Percentiles rank a stretch among this genome's conserved stretches.
phyloP scores from a whole-genome alignment of 495 filamentous ascomycete species.

The Podospora sp. region DNA sequence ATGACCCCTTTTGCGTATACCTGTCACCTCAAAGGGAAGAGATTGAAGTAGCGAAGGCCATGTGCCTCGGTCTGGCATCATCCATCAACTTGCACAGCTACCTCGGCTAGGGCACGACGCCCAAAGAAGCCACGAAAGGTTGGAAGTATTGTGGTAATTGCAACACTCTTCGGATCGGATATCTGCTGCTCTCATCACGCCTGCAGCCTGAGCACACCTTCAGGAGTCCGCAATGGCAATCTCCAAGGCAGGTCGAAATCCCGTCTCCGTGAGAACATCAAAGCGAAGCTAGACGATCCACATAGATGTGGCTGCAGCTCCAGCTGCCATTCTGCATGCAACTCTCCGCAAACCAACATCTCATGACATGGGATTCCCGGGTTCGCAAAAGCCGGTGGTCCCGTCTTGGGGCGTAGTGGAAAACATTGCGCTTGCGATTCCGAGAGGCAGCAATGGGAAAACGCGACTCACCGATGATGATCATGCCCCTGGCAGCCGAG shows the following conservation, averaged over 20 bases:
- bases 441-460: neutral
- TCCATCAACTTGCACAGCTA: neutral
- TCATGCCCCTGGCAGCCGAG: conserved; percentile 21
- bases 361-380: conserved; percentile 15
- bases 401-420: conserved; percentile 6
- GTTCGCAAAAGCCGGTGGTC: conserved; percentile 18
- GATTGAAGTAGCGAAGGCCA: no score
- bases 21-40: no score
- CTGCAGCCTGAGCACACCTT: neutral
- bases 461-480: conserved; percentile 21
- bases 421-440: conserved; percentile 2
- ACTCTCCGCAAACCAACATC: conserved; percentile 2
- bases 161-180: conserved; percentile 7
- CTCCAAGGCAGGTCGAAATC: neutral
- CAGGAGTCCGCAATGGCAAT: neutral
- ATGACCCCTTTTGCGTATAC: no score
- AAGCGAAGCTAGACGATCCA: conserved; percentile 10
- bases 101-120: neutral
- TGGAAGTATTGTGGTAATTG: neutral
- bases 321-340: neutral
- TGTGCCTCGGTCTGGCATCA: no score
- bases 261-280: neutral
- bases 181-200: neutral
- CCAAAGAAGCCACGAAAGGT: neutral
- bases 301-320: conserved; percentile 6